These are phyloP conservation scores for Aschersonia sp. DNA, from an alignment of 2,329 filamentous ascomycete genomes.

Conservation along the genomic window DNA sequence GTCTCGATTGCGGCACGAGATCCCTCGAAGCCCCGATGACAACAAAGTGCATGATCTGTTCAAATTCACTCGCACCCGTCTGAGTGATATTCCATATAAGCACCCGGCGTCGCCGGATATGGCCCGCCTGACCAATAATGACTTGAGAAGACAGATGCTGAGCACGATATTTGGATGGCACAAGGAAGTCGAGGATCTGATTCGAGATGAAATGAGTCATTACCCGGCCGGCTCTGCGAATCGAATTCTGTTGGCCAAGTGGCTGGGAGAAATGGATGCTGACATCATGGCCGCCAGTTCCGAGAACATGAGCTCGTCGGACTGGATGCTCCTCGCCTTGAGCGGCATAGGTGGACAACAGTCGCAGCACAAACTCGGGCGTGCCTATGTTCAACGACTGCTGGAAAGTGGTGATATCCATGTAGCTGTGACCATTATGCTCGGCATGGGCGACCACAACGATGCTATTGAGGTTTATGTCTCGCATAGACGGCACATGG, in stretches of 20 bases:
- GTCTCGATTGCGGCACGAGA: slow-evolving; percentile 67
- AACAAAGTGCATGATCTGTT: slow-evolving; percentile 65
- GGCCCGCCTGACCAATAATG: slow-evolving; percentile 53
- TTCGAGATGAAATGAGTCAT: slow-evolving; percentile 69
- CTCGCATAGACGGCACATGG: slow-evolving; percentile 81
- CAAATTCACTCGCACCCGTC: slow-evolving; percentile 65
- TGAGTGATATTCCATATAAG: slow-evolving; percentile 73
- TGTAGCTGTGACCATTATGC: slow-evolving; percentile 79
- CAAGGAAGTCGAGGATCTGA: slow-evolving; percentile 63
- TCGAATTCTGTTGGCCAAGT: slow-evolving; percentile 75
- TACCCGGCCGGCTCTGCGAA: slow-evolving; percentile 61
- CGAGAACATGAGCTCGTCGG: slow-evolving; percentile 78
- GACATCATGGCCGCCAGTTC: slow-evolving; percentile 71
- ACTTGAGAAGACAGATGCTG: slow-evolving; percentile 81
- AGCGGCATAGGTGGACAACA: slow-evolving; percentile 66
- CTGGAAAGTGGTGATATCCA: slow-evolving; percentile 84
- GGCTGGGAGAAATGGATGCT: slow-evolving; percentile 74
- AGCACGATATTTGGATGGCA: slow-evolving; percentile 93
- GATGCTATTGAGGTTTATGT: slow-evolving; percentile 95
- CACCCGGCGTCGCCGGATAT: slow-evolving; percentile 46
- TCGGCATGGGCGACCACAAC: slow-evolving; percentile 82
- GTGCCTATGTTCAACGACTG: slow-evolving; percentile 79
- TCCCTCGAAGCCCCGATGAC: slow-evolving; percentile 63
- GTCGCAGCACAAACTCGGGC: slow-evolving; percentile 79
- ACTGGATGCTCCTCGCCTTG: slow-evolving; percentile 93